Conservation (phyloP, 1,284 basidiomycete species). For the Pyrrhoderma lamaoense region DNA sequence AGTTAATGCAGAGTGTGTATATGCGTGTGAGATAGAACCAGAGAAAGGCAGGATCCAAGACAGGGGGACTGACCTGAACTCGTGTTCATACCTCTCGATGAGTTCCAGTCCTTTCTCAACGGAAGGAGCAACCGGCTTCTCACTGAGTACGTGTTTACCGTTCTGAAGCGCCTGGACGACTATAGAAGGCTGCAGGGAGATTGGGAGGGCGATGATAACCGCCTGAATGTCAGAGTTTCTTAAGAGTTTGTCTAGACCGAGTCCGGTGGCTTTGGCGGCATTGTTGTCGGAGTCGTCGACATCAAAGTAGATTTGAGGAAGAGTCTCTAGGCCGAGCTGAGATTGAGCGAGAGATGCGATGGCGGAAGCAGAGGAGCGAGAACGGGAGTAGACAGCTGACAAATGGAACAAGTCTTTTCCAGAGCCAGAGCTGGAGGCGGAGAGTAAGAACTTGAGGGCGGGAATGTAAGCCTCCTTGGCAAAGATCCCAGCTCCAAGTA, state of each 20-base stretch:
- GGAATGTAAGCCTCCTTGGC: constrained; percentile 53
- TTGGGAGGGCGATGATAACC: constrained; percentile 74
- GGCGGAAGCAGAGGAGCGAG: constrained; percentile 49
- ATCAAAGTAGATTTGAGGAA: constrained; percentile 54
- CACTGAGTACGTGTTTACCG: constrained; percentile 81
- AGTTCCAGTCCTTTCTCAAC: constrained; percentile 56
- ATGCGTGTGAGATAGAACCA: too few relatives aligned
- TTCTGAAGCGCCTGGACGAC: constrained; percentile 55
- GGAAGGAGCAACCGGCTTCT: constrained; percentile 79
- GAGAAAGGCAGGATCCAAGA: too few relatives aligned
- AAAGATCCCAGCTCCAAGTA: constrained; percentile 70
- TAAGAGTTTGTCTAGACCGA: constrained; percentile 57
- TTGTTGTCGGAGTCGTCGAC: constrained; percentile 39
- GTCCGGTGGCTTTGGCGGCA: too few relatives aligned
- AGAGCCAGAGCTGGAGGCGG: constrained; percentile 65
- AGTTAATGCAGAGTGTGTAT: too few relatives aligned
- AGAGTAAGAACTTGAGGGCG: constrained; percentile 30
- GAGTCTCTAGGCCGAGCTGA: constrained; percentile 34
- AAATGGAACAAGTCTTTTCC: constrained; percentile 38
- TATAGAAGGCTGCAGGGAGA: constrained; percentile 63
- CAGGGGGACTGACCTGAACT: constrained; percentile 42
- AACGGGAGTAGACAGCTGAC: constrained; percentile 75
- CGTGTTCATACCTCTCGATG: constrained; percentile 57
- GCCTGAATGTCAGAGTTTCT: constrained; percentile 57
- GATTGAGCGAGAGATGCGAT: constrained; percentile 40